Conservation (phyloP, 1,284 basidiomycete genomes). For the Cryptococcus depauperatus region DNA sequence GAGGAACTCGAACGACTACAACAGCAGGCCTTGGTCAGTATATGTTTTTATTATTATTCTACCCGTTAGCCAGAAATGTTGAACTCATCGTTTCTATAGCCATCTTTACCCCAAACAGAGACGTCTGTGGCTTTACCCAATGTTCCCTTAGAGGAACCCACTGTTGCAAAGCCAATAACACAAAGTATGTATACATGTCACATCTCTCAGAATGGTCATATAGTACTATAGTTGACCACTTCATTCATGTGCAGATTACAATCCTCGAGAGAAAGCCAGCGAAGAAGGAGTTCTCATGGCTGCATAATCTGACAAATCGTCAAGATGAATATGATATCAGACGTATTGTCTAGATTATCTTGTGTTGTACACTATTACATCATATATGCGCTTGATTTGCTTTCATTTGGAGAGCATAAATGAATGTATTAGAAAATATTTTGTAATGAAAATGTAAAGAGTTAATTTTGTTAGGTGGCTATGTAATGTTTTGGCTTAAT, state of each 20-base stretch:
- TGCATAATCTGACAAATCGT: no score
- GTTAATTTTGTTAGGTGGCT: no score
- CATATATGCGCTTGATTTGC: no score
- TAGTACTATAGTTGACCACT: conserved; percentile 7
- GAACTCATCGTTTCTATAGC: conserved; percentile 15
- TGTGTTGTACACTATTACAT: no score
- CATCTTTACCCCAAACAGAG: conserved; percentile 24
- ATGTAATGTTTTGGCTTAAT: no score
- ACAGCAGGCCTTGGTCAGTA: conserved; percentile 48
- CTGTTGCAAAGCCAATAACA: conserved; percentile 1
- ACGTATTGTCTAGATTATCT: no score
- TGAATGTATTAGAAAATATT: neutral
- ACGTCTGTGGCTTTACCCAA: conserved; percentile 45
- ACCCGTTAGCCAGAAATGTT: neutral
- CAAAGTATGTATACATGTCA: neutral
- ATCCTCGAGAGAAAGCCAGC: conserved; percentile 6
- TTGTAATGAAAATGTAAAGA: no score
- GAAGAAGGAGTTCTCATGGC: conserved; percentile 46
- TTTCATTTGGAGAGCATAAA: neutral
- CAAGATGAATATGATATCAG: no score
- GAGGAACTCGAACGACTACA: conserved; percentile 66
- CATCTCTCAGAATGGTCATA: neutral
- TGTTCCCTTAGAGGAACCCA: conserved; percentile 50
- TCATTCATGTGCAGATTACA: conserved; percentile 9
- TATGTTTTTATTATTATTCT: neutral